These are phyloP conservation scores for Jatropha multifida DNA, from an alignment of 441 rosid species.

Conservation along the genomic window DNA sequence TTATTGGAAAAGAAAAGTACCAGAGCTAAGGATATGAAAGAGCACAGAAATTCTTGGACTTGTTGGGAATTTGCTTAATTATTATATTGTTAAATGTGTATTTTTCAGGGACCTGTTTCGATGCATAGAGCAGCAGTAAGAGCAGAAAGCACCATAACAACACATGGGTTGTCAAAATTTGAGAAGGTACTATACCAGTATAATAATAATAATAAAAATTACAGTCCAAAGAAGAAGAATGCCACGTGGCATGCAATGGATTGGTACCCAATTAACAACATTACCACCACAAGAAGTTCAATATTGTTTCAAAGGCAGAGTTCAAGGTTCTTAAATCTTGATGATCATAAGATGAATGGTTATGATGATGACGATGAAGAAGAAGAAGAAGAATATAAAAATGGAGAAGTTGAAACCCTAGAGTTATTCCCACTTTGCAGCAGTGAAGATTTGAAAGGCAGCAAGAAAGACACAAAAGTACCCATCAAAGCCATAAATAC, in stretches of 20 bases:
- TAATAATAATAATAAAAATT: constrained; percentile 9
- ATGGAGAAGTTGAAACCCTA: constrained; percentile 44
- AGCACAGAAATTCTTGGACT: constrained; percentile 10
- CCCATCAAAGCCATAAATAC: constrained; percentile 34
- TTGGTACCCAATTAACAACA: not conserved
- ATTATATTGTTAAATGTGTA: not conserved
- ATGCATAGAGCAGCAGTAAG: constrained; percentile 10
- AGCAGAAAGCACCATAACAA: constrained; percentile 26
- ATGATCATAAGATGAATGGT: constrained; percentile 7
- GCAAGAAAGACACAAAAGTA: constrained; percentile 24
- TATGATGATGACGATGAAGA: constrained; percentile 27
- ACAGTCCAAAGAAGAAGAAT: constrained; percentile 16
- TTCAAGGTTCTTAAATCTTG: constrained; percentile 5
- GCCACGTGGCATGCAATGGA: constrained; percentile 29
- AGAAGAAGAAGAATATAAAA: not conserved
- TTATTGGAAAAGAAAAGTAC: constrained; percentile 18
- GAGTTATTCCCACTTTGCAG: constrained; percentile 56
- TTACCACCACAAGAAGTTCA: constrained; percentile 1
- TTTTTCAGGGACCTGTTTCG: constrained; percentile 30
- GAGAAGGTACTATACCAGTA: constrained; percentile 27
- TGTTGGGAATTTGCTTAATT: not conserved
- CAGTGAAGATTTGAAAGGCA: constrained; percentile 15
- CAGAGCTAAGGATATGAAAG: constrained; percentile 13
- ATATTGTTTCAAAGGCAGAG: not conserved
- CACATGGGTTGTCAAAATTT: constrained; percentile 26